Evolutionary conservation across 305 asterid species (phyloP).

Genomic region (Striga hermonthica): DNA sequence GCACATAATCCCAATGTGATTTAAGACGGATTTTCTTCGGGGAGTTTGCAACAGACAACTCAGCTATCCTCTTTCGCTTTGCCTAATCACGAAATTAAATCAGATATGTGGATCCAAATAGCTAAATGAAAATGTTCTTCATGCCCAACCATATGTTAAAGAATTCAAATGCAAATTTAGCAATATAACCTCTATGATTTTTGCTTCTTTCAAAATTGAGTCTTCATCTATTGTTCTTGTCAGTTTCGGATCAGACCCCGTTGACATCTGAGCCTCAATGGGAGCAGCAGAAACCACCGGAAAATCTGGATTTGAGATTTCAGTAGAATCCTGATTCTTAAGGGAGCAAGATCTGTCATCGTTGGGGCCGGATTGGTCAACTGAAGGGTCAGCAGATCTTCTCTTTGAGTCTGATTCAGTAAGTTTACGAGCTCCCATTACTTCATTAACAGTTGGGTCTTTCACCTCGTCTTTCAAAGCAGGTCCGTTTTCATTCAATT

Average conservation of each 20-base stretch:
- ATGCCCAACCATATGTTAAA: conserved; percentile 25
- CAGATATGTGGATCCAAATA: conserved; percentile 35
- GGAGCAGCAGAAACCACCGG: conserved; percentile 36
- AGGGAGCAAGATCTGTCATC: conserved; percentile 31
- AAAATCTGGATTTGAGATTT: conserved; percentile 35
- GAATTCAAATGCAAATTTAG: conserved; percentile 22
- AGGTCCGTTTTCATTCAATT: conserved; percentile 38
- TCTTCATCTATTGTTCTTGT: conserved; percentile 61
- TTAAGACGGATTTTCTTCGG: conserved; percentile 44
- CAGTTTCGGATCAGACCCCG: conserved; percentile 38
- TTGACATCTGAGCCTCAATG: conserved; percentile 40
- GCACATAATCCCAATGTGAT: conserved; percentile 89
- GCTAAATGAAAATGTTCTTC: conserved; percentile 24
- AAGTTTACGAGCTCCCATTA: conserved; percentile 35
- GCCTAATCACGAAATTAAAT: conserved; percentile 59
- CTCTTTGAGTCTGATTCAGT: conserved; percentile 45
- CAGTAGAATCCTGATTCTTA: conserved; percentile 37
- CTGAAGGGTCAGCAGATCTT: conserved; percentile 30
- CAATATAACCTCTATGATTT: conserved; percentile 69
- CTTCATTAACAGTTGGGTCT: conserved; percentile 34
- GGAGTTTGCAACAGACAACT: conserved; percentile 52
- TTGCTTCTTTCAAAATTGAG: conserved; percentile 84
- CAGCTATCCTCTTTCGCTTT: conserved; percentile 71
- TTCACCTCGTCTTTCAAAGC: conserved; percentile 38
- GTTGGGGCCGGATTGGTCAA: conserved; percentile 34